Conservation (phyloP, 1,139 yeast genomes). For the Candida smagusa region DNA sequence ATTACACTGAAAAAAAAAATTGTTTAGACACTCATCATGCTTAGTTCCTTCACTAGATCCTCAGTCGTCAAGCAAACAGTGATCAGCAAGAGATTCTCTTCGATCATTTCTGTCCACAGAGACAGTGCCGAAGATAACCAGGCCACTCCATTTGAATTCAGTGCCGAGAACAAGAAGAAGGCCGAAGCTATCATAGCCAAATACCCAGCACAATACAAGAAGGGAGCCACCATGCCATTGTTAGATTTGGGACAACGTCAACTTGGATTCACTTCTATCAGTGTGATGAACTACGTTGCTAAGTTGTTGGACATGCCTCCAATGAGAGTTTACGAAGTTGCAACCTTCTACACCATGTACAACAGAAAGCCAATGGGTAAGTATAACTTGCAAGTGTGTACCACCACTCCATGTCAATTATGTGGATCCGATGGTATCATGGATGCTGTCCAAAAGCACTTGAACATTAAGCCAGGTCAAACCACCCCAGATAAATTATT, state of each 20-base stretch:
- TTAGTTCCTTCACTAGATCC: conserved; percentile 12
- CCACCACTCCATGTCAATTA: conserved; percentile 87
- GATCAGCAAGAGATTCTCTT: conserved; percentile 28
- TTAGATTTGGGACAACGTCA: conserved; percentile 88
- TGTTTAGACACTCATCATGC: conserved; percentile 9
- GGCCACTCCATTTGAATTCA: conserved; percentile 69
- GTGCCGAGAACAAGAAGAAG: conserved; percentile 61
- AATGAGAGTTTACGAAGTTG: conserved; percentile 93
- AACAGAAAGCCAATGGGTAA: conserved; percentile 87
- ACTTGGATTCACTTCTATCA: conserved; percentile 79
- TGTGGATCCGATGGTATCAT: conserved; percentile 80
- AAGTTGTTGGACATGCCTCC: conserved; percentile 86
- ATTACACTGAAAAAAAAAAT: conserved; percentile 4
- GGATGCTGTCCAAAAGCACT: conserved; percentile 61
- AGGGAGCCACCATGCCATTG: conserved; percentile 86
- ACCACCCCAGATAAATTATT: conserved; percentile 75
- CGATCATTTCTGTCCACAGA: conserved; percentile 68
- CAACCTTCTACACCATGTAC: conserved; percentile 91
- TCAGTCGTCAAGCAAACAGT: conserved; percentile 10
- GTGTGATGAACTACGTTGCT: conserved; percentile 93
- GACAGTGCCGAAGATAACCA: conserved; percentile 68
- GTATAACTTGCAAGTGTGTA: conserved; percentile 80
- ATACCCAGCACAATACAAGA: conserved; percentile 84
- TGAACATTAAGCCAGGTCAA: conserved; percentile 72
- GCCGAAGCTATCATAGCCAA: conserved; percentile 74